Conservation (phyloP, 2,329 filamentous ascomycete species). For the Neurospora sp. region DNA sequence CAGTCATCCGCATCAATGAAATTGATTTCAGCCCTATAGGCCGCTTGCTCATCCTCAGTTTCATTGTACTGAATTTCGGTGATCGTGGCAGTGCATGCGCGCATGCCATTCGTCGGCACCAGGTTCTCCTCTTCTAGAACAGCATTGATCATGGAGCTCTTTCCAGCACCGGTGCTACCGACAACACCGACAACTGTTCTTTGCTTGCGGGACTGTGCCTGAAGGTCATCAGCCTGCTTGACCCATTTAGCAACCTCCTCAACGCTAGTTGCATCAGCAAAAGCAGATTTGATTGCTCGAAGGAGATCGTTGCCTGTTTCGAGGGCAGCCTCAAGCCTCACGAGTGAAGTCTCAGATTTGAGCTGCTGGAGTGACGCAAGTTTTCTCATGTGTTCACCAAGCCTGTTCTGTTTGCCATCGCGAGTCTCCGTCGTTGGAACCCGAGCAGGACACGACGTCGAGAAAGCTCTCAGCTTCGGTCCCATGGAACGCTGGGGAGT, state of each 20-base stretch:
- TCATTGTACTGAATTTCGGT: constrained; percentile 51
- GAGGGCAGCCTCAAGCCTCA: constrained; percentile 19
- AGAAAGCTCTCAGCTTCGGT: neutral
- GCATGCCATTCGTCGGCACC: constrained; percentile 38
- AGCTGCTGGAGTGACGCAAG: constrained; percentile 15
- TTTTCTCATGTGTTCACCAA: neutral
- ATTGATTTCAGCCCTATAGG: constrained; percentile 46
- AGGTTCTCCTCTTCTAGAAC: constrained; percentile 49
- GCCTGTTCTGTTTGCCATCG: neutral
- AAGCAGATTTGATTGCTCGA: constrained; percentile 15
- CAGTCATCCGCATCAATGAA: constrained; percentile 45
- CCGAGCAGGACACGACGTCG: neutral
- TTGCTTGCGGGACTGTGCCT: constrained; percentile 25
- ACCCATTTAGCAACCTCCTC: constrained; percentile 18
- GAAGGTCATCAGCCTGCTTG: constrained; percentile 27
- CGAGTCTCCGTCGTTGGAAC: neutral
- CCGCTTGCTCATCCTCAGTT: constrained; percentile 23
- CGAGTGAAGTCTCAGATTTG: constrained; percentile 10
- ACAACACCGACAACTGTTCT: constrained; percentile 47
- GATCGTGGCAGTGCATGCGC: constrained; percentile 51
- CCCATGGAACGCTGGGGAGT: neutral
- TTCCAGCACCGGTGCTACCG: constrained; percentile 53
- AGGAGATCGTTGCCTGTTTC: constrained; percentile 11
- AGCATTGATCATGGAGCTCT: constrained; percentile 54
- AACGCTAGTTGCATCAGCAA: constrained; percentile 9